A percentile compares a stretch with the other conserved stretches of the same genome.
Evolutionary conservation across 163 green algal genomes (phyloP).

Genomic region (Chlorella variabilis): DNA sequence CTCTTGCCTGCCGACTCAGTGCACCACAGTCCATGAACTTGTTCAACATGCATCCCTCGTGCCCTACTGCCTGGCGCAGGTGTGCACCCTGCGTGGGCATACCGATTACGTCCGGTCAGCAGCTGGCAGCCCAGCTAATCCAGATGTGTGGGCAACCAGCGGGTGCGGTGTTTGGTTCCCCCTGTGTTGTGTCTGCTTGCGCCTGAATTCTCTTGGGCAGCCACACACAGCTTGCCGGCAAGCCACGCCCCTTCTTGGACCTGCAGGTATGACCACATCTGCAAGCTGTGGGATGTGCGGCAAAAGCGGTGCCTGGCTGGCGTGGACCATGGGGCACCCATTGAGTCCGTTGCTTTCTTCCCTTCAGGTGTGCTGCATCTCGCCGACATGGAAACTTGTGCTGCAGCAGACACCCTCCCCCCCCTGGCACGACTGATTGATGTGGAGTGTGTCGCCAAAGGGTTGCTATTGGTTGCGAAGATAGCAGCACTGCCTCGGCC

Average conservation of each 20-base stretch:
- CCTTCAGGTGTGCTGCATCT: constrained; percentile 67
- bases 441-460: too few species aligned
- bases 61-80: neutral
- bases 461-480: too few species aligned
- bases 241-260: too few species aligned
- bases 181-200: too few species aligned
- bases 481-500: too few species aligned
- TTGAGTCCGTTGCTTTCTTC: constrained; percentile 94
- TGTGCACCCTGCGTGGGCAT: constrained; percentile 75
- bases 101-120: constrained; percentile 89
- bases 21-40: neutral
- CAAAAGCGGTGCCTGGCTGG: constrained; percentile 55
- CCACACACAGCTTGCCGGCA: too few species aligned
- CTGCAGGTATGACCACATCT: constrained; percentile 90
- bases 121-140: constrained; percentile 60
- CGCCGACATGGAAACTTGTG: too few species aligned
- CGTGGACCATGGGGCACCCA: constrained; percentile 86
- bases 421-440: too few species aligned
- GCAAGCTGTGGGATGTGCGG: constrained; percentile 94
- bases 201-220: too few species aligned
- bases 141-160: constrained; percentile 76
- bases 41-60: too few species aligned
- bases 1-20: neutral
- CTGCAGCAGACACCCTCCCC: too few species aligned
- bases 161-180: neutral